Base-by-base conservation (phyloP, 148 eudicot genomes). In the Fallopia convolvulus region DNA sequence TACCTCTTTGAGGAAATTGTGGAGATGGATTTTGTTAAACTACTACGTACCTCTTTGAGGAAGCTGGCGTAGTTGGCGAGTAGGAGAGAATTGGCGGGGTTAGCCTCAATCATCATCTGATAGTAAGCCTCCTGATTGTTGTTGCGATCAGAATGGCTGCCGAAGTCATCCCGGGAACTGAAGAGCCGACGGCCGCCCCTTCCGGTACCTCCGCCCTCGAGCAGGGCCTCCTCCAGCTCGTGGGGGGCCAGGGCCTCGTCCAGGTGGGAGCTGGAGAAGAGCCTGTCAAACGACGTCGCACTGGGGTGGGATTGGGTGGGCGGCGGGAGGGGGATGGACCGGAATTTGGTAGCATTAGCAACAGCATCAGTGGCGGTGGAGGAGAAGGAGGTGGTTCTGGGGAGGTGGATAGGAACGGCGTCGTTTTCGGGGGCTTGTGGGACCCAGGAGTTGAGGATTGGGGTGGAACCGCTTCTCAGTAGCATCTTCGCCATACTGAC, bases 41-140 rank as follows among this genome's bases (percentile, higher is more conserved):
- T n/a, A 12, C 4, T 36, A 70, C 73, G 46, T 70, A 70, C 73
- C 73, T 70, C 73, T 70, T 70, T 70, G 46, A 70, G 73, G 9
- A 70, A 70, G 8, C 20, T 32, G 46, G 73, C 73, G 18, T 70
- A 70, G 73, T 70, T 70, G 46, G 26, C 21, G 73, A 70, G 73
- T 8, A 70, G 36, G 73, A 70, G 73, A 14, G 73, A 33, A 40
- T 70, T 70, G n/a, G 5, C 20, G n/a, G 73, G 73, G 18, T 70
- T 70, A 21, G 73, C 73, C n/a, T 70, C 73, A 36, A 70, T 70
- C 73, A 36, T 33, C 18, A 5, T 70, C 73, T 70, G 73, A 14
- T 70, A 70, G 21, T 70, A 70, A 70, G 73, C 73, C 46, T 70
- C 44, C 41, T 40, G 44, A 36, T 40, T 26, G 39, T 40, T 26